A percentile compares a stretch with the other conserved stretches of the same genome.
These are phyloP conservation scores for Pezizomycotina sp. DNA, from an alignment of 2,329 filamentous ascomycete species.

Conservation along the genomic window DNA sequence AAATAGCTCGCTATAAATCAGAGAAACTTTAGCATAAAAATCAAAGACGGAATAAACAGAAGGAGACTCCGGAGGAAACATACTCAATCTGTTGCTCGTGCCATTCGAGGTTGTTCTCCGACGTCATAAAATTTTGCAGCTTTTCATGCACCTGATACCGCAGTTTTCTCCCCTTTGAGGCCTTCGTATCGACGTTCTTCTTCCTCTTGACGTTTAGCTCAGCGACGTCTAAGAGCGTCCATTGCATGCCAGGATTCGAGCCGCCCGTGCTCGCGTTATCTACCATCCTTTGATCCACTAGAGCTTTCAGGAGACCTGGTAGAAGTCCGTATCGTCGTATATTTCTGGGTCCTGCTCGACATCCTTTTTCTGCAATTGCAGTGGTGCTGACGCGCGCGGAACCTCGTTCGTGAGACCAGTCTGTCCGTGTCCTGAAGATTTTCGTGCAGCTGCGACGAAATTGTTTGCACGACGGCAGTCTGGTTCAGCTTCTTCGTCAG, in stretches of 20 bases:
- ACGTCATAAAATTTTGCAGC: constrained; percentile 93
- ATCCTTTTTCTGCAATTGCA: constrained; percentile 32
- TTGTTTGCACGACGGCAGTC: constrained; percentile 39
- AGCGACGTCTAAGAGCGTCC: constrained; percentile 36
- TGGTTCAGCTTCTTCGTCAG: constrained; percentile 45
- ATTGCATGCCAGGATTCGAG: constrained; percentile 40
- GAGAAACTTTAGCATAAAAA: no score
- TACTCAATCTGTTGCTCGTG: constrained; percentile 58
- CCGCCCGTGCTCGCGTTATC: constrained; percentile 40
- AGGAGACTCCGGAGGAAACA: constrained; percentile 24
- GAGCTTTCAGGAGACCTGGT: constrained; percentile 82
- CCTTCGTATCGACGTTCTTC: constrained; percentile 77
- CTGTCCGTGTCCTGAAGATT: constrained; percentile 52
- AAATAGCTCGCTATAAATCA: constrained; percentile 31
- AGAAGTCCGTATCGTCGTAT: constrained; percentile 91
- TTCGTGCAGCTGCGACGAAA: constrained; percentile 51
- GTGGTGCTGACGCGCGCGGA: constrained; percentile 18
- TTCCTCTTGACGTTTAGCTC: constrained; percentile 42
- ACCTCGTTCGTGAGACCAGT: constrained; percentile 50
- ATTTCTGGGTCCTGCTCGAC: constrained; percentile 44
- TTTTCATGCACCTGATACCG: constrained; percentile 93
- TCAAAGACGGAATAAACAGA: no score
- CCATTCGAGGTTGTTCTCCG: constrained; percentile 68
- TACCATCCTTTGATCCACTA: constrained; percentile 72
- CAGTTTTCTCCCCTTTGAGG: constrained; percentile 88